Evolutionary conservation across 2,329 filamentous ascomycete genomes (phyloP), one percentile per base, ranked within the genome.

Genomic region (Aspergillus sp.): DNA sequence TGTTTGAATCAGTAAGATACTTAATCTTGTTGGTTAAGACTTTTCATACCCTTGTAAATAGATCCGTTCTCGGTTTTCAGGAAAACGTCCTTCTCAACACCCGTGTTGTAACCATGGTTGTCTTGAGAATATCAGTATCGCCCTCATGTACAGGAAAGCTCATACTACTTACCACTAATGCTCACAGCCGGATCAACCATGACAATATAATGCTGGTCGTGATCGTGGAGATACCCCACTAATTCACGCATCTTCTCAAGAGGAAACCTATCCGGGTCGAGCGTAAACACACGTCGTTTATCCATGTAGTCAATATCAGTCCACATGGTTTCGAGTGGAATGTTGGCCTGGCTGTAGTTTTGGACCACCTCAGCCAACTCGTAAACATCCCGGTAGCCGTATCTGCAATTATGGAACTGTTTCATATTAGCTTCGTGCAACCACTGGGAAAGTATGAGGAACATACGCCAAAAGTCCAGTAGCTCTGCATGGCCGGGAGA

Each of bases 161-260:
- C 10, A 2, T 7, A 11, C n/a, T n/a, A 44, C 61, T 45, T 56
- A 65, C 62, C 56, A 33, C 52, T 61, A 6, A 54, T 47, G 44
- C 62, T 65, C 3, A 79, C 72, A 3, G 69, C 68, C 12, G 69
- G 69, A 52, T 93, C 88, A 1, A 91, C 84, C 81, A 93, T 93
- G 37, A 90, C 68, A 28, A 88, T 76, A 50, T 87, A 88, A 37
- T 85, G 77, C 60, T 89, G 85, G 34, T 85, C 66, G 44, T 81
- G 76, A 6, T 67, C 62, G 56, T 90, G 86, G 0, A 93, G 74
- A 19, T 84, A 78, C 31, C 77, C 70, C 19, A 85, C 81, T 1
- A 90, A 67, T 52, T 85, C 76, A 32, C 78, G 81, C 71, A 89
- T 77, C 61, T 62, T 65, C 1, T 61, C 43, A 1, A 70, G 27